These are phyloP conservation scores for Excoecaria cochinchinensis DNA, from an alignment of 345 rosid species.

Conservation along the genomic window DNA sequence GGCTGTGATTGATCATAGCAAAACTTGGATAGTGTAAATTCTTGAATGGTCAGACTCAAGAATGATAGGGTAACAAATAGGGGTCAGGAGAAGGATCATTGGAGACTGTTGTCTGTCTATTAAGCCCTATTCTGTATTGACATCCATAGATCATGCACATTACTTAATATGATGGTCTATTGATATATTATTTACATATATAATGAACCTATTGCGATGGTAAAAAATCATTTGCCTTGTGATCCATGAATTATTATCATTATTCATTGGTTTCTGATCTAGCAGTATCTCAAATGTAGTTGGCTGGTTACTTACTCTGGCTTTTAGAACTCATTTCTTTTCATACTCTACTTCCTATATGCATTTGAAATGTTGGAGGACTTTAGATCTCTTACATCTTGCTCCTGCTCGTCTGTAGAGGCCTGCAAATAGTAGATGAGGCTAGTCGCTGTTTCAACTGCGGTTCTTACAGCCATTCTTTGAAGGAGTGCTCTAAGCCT, in stretches of 20 bases:
- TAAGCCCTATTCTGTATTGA: background rate
- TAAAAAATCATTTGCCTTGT: background rate
- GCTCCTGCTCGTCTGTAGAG: constrained; percentile 44
- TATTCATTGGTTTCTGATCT: background rate
- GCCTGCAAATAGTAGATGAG: constrained; percentile 64
- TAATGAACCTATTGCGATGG: background rate
- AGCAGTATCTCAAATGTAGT: background rate
- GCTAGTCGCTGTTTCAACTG: constrained; percentile 94
- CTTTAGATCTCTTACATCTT: constrained; percentile 7
- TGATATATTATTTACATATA: background rate
- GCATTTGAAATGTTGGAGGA: background rate
- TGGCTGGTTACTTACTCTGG: background rate
- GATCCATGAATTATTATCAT: background rate
- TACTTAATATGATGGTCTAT: background rate
- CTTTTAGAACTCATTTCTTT: background rate
- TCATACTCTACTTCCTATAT: background rate
- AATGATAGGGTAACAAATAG: background rate
- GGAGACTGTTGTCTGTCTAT: background rate
- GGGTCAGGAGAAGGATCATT: background rate
- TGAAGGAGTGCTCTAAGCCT: constrained; percentile 88
- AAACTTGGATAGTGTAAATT: background rate
- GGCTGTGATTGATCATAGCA: background rate
- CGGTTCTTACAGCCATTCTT: constrained; percentile 80
- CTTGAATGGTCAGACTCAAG: background rate
- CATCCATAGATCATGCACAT: background rate